Percentiles rank a stretch among this genome's conserved stretches.
phyloP scores from a whole-genome alignment of 2,329 filamentous ascomycete genomes.

The Fusarium fracticaudum region DNA sequence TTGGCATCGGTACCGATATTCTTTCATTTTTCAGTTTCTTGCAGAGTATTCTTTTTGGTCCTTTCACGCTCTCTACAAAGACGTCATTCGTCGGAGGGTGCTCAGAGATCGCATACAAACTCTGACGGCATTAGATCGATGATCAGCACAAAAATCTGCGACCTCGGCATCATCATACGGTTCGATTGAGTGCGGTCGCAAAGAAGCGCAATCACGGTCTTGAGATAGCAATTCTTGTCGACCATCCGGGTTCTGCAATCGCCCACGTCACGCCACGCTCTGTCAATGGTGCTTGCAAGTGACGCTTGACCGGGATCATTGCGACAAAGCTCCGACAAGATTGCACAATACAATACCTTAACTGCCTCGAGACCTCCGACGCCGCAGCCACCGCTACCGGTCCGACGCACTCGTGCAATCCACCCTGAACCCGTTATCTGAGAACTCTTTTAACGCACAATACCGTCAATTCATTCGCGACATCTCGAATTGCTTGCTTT shows the following conservation, averaged over 20 bases:
- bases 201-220: background rate
- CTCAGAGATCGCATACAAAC: slow-evolving; percentile 5
- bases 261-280: slow-evolving; percentile 3
- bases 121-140: slow-evolving; percentile 6
- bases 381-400: slow-evolving; percentile 31
- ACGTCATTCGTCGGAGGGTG: slow-evolving; percentile 8
- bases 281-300: slow-evolving; percentile 24
- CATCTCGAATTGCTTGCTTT: slow-evolving; percentile 6
- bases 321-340: slow-evolving; percentile 22
- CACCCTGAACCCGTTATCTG: slow-evolving; percentile 6
- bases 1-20: background rate
- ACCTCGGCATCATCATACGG: background rate
- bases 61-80: slow-evolving; percentile 20
- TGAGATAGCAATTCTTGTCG: background rate
- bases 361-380: slow-evolving; percentile 11
- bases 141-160: slow-evolving; percentile 1
- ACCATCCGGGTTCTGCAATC: slow-evolving; percentile 16
- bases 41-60: slow-evolving; percentile 15
- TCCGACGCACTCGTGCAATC: slow-evolving; percentile 30
- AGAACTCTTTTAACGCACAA: background rate
- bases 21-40: slow-evolving; percentile 1
- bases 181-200: background rate
- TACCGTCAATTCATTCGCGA: slow-evolving; percentile 10
- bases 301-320: slow-evolving; percentile 25
- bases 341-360: slow-evolving; percentile 2